A percentile compares a stretch with the other conserved stretches of the same genome.
Evolutionary conservation across 2,329 filamentous ascomycete species (phyloP).

Genomic region (Septoria linicola): DNA sequence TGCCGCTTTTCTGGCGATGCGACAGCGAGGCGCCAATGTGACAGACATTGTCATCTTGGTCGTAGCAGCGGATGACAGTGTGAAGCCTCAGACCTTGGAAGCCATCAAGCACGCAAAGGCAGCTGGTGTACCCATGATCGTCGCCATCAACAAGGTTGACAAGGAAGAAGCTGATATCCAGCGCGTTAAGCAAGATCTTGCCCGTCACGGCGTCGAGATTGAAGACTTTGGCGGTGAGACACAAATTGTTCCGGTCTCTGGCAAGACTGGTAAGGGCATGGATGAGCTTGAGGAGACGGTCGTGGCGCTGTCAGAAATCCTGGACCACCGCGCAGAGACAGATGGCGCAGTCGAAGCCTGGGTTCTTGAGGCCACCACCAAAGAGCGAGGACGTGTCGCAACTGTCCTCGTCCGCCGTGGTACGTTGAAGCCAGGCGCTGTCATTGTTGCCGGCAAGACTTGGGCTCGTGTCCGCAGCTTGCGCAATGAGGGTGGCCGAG

Average conservation of each 20-base stretch:
- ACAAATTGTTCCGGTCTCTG: constrained; percentile 86
- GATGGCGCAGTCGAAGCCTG: constrained; percentile 84
- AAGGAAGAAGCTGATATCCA: constrained; percentile 79
- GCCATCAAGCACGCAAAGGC: constrained; percentile 88
- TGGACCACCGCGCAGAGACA: constrained; percentile 80
- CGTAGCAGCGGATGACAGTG: constrained; percentile 93
- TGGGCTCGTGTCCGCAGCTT: constrained; percentile 85
- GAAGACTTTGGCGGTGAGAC: constrained; percentile 95
- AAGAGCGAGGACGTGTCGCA: constrained; percentile 77
- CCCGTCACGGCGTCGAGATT: constrained; percentile 79
- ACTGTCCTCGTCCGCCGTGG: constrained; percentile 87
- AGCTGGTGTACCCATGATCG: constrained; percentile 90
- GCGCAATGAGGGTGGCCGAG: constrained; percentile 76
- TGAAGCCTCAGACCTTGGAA: constrained; percentile 95
- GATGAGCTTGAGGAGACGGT: constrained; percentile 87
- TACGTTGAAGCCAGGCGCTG: constrained; percentile 75
- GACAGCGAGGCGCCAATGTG: constrained; percentile 89
- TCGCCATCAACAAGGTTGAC: constrained; percentile 97
- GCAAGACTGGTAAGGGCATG: constrained; percentile 92
- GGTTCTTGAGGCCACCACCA: constrained; percentile 89
- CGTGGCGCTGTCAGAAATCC: constrained; percentile 78
- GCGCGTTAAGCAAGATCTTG: constrained; percentile 82
- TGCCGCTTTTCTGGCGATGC: constrained; percentile 93
- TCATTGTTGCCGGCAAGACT: constrained; percentile 82
- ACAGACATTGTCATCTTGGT: constrained; percentile 97